These are phyloP conservation scores for Psilocybe cubensis DNA, from an alignment of 768 basidiomycete species.

Conservation along the genomic window DNA sequence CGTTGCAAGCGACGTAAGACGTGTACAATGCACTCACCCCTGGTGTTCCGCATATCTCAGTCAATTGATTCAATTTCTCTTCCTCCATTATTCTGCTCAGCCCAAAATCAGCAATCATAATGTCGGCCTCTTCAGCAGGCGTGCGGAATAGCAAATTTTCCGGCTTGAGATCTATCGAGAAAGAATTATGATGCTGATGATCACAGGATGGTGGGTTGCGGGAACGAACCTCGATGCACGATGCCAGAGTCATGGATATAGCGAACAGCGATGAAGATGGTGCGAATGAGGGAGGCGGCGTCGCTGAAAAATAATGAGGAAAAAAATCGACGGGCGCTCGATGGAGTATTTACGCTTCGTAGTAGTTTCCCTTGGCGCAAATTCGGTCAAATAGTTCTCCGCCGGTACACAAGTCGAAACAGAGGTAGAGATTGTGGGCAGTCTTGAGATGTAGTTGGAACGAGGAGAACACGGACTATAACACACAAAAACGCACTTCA, in stretches of 20 bases:
- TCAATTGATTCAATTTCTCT: slow-evolving; percentile 83
- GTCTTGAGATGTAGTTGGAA: slow-evolving; percentile 54
- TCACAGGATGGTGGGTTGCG: background rate
- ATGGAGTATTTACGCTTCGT: slow-evolving; percentile 70
- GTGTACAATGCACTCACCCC: slow-evolving; percentile 47
- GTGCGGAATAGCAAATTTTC: slow-evolving; percentile 97
- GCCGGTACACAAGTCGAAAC: slow-evolving; percentile 95
- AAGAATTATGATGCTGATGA: background rate
- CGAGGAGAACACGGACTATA: background rate
- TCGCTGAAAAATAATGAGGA: slow-evolving; percentile 54
- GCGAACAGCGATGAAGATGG: slow-evolving; percentile 83
- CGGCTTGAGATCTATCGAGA: slow-evolving; percentile 81
- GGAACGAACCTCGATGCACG: slow-evolving; percentile 78
- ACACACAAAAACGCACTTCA: slow-evolving; percentile 57
- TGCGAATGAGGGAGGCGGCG: slow-evolving; percentile 85
- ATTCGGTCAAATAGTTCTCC: slow-evolving; percentile 99
- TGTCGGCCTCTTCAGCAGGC: slow-evolving; percentile 86
- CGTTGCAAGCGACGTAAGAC: slow-evolving; percentile 2
- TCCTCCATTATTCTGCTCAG: slow-evolving; percentile 90
- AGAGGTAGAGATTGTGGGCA: slow-evolving; percentile 90
- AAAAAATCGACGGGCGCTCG: slow-evolving; percentile 1
- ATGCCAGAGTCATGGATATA: slow-evolving; percentile 93
- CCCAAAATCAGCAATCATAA: slow-evolving; percentile 98
- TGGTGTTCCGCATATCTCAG: slow-evolving; percentile 95
- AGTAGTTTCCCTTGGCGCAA: slow-evolving; percentile 96